Evolutionary conservation across 768 basidiomycete genomes (phyloP).

Genomic region (Tricholoma flavovirens): DNA sequence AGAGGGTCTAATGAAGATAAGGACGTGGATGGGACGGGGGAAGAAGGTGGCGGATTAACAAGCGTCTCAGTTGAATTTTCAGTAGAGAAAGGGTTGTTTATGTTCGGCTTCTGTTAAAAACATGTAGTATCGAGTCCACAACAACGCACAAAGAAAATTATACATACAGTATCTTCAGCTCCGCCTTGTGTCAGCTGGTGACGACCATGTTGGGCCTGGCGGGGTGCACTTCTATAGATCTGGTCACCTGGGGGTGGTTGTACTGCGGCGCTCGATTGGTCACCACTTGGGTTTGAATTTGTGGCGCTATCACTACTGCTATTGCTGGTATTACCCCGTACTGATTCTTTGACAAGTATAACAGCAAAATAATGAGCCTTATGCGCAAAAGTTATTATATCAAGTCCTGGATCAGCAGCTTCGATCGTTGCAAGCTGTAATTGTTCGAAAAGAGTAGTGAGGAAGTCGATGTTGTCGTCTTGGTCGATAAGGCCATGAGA

Average conservation of each 20-base stretch:
- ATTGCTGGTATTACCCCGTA: neutral
- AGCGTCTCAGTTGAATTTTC: neutral
- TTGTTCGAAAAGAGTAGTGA: conserved; percentile 31
- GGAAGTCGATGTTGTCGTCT: conserved; percentile 32
- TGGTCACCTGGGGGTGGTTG: too few relatives aligned
- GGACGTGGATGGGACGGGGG: neutral
- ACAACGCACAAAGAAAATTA: neutral
- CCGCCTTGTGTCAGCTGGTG: neutral
- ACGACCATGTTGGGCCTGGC: neutral
- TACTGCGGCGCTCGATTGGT: neutral
- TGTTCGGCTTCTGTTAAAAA: neutral
- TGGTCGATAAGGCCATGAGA: conserved; percentile 29
- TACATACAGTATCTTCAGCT: neutral
- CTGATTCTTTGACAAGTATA: conserved; percentile 18
- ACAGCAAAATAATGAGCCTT: conserved; percentile 36
- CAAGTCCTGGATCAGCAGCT: conserved; percentile 28
- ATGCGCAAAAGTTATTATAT: conserved; percentile 36
- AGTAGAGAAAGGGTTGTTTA: too few relatives aligned
- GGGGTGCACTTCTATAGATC: too few relatives aligned
- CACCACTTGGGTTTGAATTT: too few relatives aligned
- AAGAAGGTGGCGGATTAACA: neutral
- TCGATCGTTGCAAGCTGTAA: conserved; percentile 40
- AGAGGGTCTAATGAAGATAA: neutral
- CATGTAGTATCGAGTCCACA: neutral
- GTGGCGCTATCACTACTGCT: too few relatives aligned